Evolutionary conservation across 345 rosid species (phyloP).

Genomic region (Syzygium jambos): DNA sequence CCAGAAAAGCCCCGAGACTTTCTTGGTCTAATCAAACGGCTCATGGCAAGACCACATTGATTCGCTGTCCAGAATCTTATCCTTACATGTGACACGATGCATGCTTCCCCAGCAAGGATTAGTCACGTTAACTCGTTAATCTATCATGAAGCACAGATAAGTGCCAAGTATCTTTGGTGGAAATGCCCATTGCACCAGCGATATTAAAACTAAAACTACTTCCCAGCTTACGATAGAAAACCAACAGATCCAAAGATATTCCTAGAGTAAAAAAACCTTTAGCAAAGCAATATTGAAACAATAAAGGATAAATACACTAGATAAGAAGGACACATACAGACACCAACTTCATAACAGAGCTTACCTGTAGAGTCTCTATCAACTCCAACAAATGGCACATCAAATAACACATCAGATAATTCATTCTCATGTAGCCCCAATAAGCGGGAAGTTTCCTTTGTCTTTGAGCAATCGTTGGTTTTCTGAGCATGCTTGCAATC

Average conservation of each 20-base stretch:
- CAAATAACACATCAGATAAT: constrained; percentile 48
- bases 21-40: background rate
- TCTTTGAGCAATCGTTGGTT: constrained; percentile 34
- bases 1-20: background rate
- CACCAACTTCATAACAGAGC: background rate
- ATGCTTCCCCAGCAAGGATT: background rate
- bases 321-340: background rate
- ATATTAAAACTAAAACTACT: background rate
- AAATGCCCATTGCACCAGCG: background rate
- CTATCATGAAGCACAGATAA: background rate
- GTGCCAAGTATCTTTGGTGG: background rate
- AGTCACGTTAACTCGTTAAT: background rate
- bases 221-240: background rate
- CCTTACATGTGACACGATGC: background rate
- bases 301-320: background rate
- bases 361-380: constrained; percentile 66
- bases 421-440: constrained; percentile 40
- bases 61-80: background rate
- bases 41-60: background rate
- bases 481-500: constrained; percentile 35
- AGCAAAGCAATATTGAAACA: background rate
- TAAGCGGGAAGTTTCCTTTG: constrained; percentile 39
- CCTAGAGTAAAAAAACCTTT: background rate
- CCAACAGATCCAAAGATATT: background rate
- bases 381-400: constrained; percentile 76